Evolutionary conservation across 1,284 basidiomycete genomes (phyloP), one percentile per base, ranked within the genome.

Genomic region (Austroboletus novae-zelandiae): DNA sequence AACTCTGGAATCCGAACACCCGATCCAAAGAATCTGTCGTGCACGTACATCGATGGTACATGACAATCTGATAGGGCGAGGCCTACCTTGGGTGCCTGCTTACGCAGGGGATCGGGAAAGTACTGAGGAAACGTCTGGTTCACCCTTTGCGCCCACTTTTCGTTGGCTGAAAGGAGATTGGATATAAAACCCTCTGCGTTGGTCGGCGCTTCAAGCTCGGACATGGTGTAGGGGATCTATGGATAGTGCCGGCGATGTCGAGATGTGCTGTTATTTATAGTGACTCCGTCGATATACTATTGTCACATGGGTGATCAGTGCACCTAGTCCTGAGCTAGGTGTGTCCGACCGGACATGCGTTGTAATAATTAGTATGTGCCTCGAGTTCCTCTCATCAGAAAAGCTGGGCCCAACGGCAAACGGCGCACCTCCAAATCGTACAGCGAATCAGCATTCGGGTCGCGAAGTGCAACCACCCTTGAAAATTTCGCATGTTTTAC

Each of bases 21-120:
- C 81, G 44, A 84, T 67, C 81, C 81, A 84, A 46, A 83, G 71
- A 31, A 74, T 55, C 68, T 78, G 5, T 43, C 13, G 18, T 2
- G 18, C 5, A 13, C 10, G 15, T 8, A 17, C 2, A n/a, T 46
- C 39, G 20, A 48, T 13, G 9, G 8, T 14, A 14, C 9, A 17
- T 30, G 9, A 30, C n/a, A 27, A n/a, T 37, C 17, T n/a, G 6
- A 37, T 18, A 2, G 17, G 18, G n/a, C 8, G 5, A 29, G 31
- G 27, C 53, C 9, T 40, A 58, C 62, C 49, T 63, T 66, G 15
- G 65, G 62, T 1, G 23, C 43, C 39, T 64, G 62, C 18, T 41
- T 43, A 4, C 2, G 29, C 15, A 23, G 44, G 2, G 46, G 48
- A 43, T 56, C 34, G 4, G 62, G 54, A 15, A 64, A 67, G 35